Percentiles rank a stretch among this genome's conserved stretches.
These are phyloP conservation scores for Paraphoma chrysanthemicola DNA, from an alignment of 2,329 filamentous ascomycete genomes.

Conservation along the genomic window DNA sequence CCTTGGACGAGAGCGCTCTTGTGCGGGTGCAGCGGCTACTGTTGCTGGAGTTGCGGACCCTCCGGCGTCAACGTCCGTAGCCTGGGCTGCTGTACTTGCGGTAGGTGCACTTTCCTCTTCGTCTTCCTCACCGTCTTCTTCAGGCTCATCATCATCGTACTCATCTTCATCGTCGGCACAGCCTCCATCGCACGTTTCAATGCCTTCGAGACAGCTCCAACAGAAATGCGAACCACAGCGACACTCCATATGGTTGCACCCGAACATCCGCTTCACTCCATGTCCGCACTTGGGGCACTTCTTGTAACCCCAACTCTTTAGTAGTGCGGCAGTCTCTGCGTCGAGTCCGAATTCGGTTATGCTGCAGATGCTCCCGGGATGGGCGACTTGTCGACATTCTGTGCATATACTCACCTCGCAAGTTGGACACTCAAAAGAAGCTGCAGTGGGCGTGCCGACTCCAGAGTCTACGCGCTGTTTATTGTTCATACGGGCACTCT, in stretches of 20 bases:
- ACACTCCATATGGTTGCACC: conserved; percentile 58
- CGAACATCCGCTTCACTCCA: conserved; percentile 57
- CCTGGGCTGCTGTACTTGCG: background rate
- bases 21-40: background rate
- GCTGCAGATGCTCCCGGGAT: conserved; percentile 47
- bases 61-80: background rate
- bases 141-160: conserved; percentile 31
- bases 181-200: conserved; percentile 39
- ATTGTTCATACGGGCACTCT: conserved; percentile 10
- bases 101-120: background rate
- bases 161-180: conserved; percentile 28
- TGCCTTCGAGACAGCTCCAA: conserved; percentile 51
- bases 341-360: conserved; percentile 41
- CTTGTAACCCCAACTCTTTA: conserved; percentile 57
- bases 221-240: conserved; percentile 60
- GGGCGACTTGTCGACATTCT: conserved; percentile 52
- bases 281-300: conserved; percentile 58
- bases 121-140: conserved; percentile 26
- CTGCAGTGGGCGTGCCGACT: conserved; percentile 27
- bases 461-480: conserved; percentile 36
- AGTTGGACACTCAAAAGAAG: conserved; percentile 51
- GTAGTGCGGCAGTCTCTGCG: conserved; percentile 44
- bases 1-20: conserved; percentile 8
- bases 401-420: conserved; percentile 54
- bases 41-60: background rate